Base-by-base conservation (phyloP, 2,329 filamentous ascomycete species). In the Epichloe baconii region DNA sequence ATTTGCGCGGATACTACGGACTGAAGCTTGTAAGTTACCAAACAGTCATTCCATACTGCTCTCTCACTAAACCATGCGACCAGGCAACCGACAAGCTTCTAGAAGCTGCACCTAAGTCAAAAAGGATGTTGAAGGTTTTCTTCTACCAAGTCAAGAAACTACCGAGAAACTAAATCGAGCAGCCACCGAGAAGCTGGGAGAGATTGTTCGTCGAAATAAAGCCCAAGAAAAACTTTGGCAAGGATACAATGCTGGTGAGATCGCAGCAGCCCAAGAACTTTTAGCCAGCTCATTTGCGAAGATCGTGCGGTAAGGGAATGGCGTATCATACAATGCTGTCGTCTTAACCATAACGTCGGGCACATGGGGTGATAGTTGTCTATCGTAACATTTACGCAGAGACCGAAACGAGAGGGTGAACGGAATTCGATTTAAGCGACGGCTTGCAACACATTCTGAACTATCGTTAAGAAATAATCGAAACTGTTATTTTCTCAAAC, bases 1-100 rank as follows among this genome's bases (percentile, higher is more conserved):
- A 96, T 64, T 68, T 97, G 55, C 82, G 93, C 54, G 93, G 90
- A 1, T 95, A 89, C 66, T 97, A 95, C 67, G 93, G 93, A 6
- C 71, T 98, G 53, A 93, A 91, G 65, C 66, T 90, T 67, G 84
- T 89, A 68, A 61, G 78, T 61, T 12, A 19, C 11, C 37, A 44
- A 14, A 34, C 41, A 17, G 6, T 10, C 5, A 19, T 4, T 26
- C 2, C 21, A 21, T 1, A 34, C 42, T 15, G n/a, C 35, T 17
- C 4, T 8, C 21, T 15, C 15, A 37, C 47, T 58, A 31, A 59
- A 17, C 14, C 17, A 14, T n/a, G 21, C 55, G 34, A 57, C 26
- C 15, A 79, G 76, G 70, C 71, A 15, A 75, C 76, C 8, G 70
- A 72, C 53, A 71, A 70, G 56, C 61, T 82, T 34, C 64, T 83